Percentiles rank a stretch among this genome's conserved stretches.
Conservation (phyloP, 192 early-diverging fungal genomes). For the Podila verticillata region DNA sequence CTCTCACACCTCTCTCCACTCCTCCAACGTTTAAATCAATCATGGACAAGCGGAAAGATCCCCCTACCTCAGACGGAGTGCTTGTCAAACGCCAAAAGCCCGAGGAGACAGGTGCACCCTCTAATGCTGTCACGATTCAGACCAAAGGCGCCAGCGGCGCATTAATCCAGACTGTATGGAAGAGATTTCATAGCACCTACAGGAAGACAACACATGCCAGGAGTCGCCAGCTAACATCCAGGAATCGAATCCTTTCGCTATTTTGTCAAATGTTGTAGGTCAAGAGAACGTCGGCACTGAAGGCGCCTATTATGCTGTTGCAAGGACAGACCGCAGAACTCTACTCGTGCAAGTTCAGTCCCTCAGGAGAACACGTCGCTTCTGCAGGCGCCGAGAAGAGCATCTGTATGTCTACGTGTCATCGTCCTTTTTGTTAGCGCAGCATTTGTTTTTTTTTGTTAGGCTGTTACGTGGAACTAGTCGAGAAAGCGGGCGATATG, state of each 20-base stretch:
- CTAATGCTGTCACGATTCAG: conserved; percentile 47
- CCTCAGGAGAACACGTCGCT: conserved; percentile 82
- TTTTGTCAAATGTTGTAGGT: conserved; percentile 16
- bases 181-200: not conserved
- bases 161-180: conserved; percentile 50
- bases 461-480: too few relatives aligned
- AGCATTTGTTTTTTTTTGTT: too few relatives aligned
- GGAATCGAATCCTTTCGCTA: not conserved
- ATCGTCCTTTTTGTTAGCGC: too few relatives aligned
- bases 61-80: conserved; percentile 34
- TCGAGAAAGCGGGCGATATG: too few relatives aligned
- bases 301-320: conserved; percentile 35
- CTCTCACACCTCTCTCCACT: not conserved
- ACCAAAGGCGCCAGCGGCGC: conserved; percentile 42
- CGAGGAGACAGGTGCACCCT: conserved; percentile 20
- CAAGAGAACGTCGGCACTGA: conserved; percentile 31
- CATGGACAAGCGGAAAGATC: conserved; percentile 55
- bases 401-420: conserved; percentile 71
- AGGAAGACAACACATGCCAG: too few relatives aligned
- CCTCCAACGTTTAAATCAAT: not conserved
- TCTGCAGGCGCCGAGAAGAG: conserved; percentile 83
- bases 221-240: not conserved
- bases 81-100: conserved; percentile 52
- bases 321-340: conserved; percentile 75
- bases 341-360: conserved; percentile 86